phyloP scores from a whole-genome alignment of 2,329 filamentous ascomycete genomes.

The Colletotrichum eleusines region DNA sequence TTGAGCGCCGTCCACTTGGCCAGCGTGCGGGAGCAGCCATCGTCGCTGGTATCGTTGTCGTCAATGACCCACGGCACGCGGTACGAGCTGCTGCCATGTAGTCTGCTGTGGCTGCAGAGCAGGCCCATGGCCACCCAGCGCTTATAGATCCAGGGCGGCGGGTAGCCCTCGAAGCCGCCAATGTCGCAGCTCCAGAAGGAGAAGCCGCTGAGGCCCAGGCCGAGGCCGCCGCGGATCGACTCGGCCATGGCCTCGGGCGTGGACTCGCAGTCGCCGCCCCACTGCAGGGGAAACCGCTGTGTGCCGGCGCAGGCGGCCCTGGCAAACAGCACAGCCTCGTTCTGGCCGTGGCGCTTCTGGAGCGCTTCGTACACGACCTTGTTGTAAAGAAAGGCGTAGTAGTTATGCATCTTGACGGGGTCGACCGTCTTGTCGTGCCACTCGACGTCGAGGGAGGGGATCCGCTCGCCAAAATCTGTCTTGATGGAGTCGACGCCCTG shows the following conservation, averaged over 20 bases:
- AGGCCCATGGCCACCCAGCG: slow-evolving; percentile 83
- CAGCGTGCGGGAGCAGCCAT: slow-evolving; percentile 65
- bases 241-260: slow-evolving; percentile 81
- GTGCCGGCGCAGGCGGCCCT: slow-evolving; percentile 75
- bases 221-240: slow-evolving; percentile 74
- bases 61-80: slow-evolving; percentile 82
- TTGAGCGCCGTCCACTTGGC: slow-evolving; percentile 63
- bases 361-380: slow-evolving; percentile 76
- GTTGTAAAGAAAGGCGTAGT: slow-evolving; percentile 81
- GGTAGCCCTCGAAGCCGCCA: slow-evolving; percentile 77
- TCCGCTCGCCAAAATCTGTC: slow-evolving; percentile 81
- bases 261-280: slow-evolving; percentile 82
- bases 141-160: slow-evolving; percentile 78
- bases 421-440: slow-evolving; percentile 72
- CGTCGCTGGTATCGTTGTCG: slow-evolving; percentile 67
- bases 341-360: slow-evolving; percentile 62
- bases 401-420: slow-evolving; percentile 79
- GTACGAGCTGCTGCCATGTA: slow-evolving; percentile 78
- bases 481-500: slow-evolving; percentile 79
- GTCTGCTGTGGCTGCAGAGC: slow-evolving; percentile 75
- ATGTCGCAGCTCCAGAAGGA: slow-evolving; percentile 79
- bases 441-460: slow-evolving; percentile 73
- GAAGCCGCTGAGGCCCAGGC: slow-evolving; percentile 73
- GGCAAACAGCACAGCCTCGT: slow-evolving; percentile 74
- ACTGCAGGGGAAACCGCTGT: slow-evolving; percentile 77